A percentile compares a stretch with the other conserved stretches of the same genome.
phyloP scores from a whole-genome alignment of 2,329 filamentous ascomycete genomes.

The Coniochaeta hoffmannii region DNA sequence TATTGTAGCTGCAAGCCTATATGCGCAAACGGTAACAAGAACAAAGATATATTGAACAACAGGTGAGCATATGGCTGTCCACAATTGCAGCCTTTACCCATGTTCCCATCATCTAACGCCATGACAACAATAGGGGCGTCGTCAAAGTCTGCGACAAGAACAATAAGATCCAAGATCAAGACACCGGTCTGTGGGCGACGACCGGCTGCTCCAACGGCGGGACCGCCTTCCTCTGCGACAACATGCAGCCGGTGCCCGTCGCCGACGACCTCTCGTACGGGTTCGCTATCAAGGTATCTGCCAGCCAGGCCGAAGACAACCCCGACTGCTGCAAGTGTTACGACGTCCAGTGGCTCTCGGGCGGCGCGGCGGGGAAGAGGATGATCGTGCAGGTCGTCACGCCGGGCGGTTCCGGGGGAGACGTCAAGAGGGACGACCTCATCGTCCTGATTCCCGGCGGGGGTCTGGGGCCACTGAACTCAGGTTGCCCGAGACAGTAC shows the following conservation, averaged over 20 bases:
- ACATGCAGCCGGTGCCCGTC: constrained; percentile 11
- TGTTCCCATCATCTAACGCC: background rate
- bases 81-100: background rate
- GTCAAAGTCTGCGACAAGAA: constrained; percentile 13
- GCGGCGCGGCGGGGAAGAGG: constrained; percentile 10
- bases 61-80: no score
- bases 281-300: constrained; percentile 12
- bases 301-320: constrained; percentile 4
- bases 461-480: constrained; percentile 6
- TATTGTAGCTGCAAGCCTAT: constrained; percentile 12
- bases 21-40: constrained; percentile 9
- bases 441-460: constrained; percentile 9
- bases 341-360: constrained; percentile 12
- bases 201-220: constrained; percentile 10
- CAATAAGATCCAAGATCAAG: constrained; percentile 7
- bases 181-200: constrained; percentile 4
- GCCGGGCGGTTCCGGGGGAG: constrained; percentile 8
- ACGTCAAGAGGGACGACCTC: constrained; percentile 6
- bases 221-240: constrained; percentile 11
- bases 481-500: constrained; percentile 8
- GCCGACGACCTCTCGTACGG: constrained; percentile 10
- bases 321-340: constrained; percentile 15
- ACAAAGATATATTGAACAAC: constrained; percentile 5
- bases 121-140: constrained; percentile 5
- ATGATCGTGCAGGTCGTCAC: constrained; percentile 15